Evolutionary conservation across 257 asterid genomes (phyloP), one percentile per base, ranked within the genome.

Genomic region (Penstemon eatonii): DNA sequence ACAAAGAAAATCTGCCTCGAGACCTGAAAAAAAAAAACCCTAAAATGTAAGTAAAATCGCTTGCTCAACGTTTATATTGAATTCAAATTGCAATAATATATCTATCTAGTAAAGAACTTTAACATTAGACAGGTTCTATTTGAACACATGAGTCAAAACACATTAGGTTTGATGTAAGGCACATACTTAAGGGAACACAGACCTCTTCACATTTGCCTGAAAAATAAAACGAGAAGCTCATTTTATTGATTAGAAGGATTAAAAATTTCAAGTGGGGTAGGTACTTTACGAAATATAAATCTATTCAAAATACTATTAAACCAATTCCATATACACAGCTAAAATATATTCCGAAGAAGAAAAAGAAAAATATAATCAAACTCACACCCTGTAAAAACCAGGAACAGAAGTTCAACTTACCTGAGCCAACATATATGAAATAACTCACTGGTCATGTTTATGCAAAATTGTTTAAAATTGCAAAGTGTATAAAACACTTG

Each of bases 371-470:
- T 25, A 25, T 25, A 25, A 25, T 25, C 33, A 25, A 2, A 25
- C 33, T 25, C 33, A 25, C 33, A 25, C 33, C 33, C 33, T 1
- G 33, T 25, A 25, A 25, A 25, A 25, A 25, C 33, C 33, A 25
- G 33, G 2, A 25, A 25, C 33, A 67, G 10, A 67, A 53, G 52
- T 43, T 43, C 18, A 12, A n/a, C 67, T 60, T 79, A 92, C 97
- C 97, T 90, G 99, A 73, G 96, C 97, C 85, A 93, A 79, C 64
- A 88, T 80, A 78, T 93, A n/a, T n/a, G n/a, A n/a, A n/a, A n/a
- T n/a, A n/a, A n/a, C n/a, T n/a, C n/a, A n/a, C n/a, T n/a, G n/a
- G n/a, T n/a, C n/a, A n/a, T n/a, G n/a, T n/a, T n/a, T n/a, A n/a
- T n/a, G n/a, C n/a, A n/a, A n/a, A n/a, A n/a, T n/a, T n/a, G n/a